Conservation (phyloP, 129 eudicot genomes). For the carrot (Daucus carota) region DNA sequence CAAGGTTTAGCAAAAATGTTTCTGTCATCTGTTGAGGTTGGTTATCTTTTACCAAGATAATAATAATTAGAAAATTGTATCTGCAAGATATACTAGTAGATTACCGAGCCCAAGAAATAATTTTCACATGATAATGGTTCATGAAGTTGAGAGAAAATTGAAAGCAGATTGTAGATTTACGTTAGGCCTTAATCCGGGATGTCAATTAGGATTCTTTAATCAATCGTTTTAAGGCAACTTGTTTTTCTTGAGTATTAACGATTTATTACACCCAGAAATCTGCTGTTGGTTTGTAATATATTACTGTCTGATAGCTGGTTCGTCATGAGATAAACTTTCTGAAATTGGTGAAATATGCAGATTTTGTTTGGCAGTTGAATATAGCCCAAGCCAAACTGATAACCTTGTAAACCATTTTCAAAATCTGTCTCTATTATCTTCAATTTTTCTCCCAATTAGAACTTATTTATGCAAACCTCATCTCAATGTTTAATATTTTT, state of each 20-base stretch:
- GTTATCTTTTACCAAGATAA: constrained; percentile 17
- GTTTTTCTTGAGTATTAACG: not conserved
- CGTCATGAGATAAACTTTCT: no score
- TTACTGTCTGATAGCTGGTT: no score
- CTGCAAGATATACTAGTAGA: not conserved
- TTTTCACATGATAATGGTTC: not conserved
- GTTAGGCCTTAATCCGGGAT: not conserved
- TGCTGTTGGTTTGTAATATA: not conserved
- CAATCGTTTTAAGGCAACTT: not conserved
- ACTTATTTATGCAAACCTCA: no score
- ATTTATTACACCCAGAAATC: not conserved
- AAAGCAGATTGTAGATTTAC: not conserved
- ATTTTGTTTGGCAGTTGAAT: no score
- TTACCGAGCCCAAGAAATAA: not conserved
- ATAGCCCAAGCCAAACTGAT: no score
- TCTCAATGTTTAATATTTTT: no score
- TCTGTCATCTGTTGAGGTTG: constrained; percentile 95
- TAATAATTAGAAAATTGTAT: not conserved
- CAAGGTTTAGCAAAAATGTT: constrained; percentile 97
- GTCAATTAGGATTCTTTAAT: not conserved
- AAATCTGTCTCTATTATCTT: no score
- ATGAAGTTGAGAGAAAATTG: not conserved
- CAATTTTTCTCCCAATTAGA: no score
- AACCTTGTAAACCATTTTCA: no score
- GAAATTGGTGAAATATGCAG: no score